Evolutionary conservation across 805 yeast genomes (phyloP).

Genomic region (Ogataea nonfermentans): DNA sequence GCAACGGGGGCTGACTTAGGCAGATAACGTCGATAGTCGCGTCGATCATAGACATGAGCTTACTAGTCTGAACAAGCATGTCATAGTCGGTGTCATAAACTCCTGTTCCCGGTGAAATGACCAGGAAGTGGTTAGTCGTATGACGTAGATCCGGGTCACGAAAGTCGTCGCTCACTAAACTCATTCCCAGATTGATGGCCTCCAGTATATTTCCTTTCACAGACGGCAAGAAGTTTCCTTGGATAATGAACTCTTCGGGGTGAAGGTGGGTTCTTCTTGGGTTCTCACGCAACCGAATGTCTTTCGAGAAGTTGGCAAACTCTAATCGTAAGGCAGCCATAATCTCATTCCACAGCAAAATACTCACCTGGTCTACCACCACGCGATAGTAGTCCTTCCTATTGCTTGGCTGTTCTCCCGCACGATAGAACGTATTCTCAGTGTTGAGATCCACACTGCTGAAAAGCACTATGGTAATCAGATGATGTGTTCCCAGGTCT

Average conservation of each 20-base stretch:
- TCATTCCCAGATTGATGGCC: slow-evolving; percentile 80
- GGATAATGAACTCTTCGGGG: slow-evolving; percentile 39
- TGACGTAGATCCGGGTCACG: slow-evolving; percentile 83
- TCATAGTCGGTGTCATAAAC: slow-evolving; percentile 87
- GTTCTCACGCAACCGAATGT: slow-evolving; percentile 52
- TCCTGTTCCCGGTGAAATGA: slow-evolving; percentile 92
- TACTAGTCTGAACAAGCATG: slow-evolving; percentile 69
- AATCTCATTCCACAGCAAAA: slow-evolving; percentile 85
- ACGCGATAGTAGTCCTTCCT: slow-evolving; percentile 83
- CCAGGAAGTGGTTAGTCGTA: slow-evolving; percentile 84
- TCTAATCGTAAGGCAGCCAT: slow-evolving; percentile 85
- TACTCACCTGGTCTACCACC: slow-evolving; percentile 91
- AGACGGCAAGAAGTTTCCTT: slow-evolving; percentile 75
- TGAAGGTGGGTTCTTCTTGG: slow-evolving; percentile 34
- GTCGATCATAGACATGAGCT: slow-evolving; percentile 72
- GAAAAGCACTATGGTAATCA: slow-evolving; percentile 84
- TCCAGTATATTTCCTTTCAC: slow-evolving; percentile 88
- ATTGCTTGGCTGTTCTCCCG: slow-evolving; percentile 68
- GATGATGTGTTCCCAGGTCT: slow-evolving; percentile 81
- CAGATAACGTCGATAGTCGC: slow-evolving; percentile 87
- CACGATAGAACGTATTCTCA: slow-evolving; percentile 41
- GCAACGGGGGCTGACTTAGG: slow-evolving; percentile 86
- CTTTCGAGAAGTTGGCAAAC: slow-evolving; percentile 77
- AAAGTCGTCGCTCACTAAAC: slow-evolving; percentile 73
- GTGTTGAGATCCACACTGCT: slow-evolving; percentile 68